phyloP scores from a whole-genome alignment of 2,329 filamentous ascomycete species.

The Sporothrix euskadiensis region DNA sequence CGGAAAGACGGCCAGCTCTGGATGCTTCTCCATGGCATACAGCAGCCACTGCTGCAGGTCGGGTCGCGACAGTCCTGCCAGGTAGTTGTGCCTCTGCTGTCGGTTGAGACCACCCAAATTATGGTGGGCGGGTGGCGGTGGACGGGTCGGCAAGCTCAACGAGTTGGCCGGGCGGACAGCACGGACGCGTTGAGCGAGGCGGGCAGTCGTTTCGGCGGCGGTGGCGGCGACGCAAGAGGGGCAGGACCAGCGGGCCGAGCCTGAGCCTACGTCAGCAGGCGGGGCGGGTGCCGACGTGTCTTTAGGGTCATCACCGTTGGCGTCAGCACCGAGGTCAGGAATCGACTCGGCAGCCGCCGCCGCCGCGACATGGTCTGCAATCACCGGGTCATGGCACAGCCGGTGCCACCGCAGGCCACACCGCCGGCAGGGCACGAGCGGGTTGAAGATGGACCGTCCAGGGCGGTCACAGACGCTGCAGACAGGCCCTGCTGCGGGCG shows the following conservation, averaged over 20 bases:
- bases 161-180: not conserved
- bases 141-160: not conserved
- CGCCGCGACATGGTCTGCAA: conserved; percentile 56
- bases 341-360: conserved; percentile 45
- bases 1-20: conserved; percentile 66
- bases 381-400: conserved; percentile 74
- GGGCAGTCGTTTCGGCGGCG: not conserved
- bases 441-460: conserved; percentile 51
- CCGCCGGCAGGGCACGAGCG: conserved; percentile 82
- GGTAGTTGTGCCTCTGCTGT: conserved; percentile 60
- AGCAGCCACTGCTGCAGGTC: conserved; percentile 66
- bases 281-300: conserved; percentile 12
- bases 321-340: conserved; percentile 59
- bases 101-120: conserved; percentile 39
- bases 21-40: conserved; percentile 60
- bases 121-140: not conserved
- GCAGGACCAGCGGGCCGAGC: not conserved
- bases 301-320: conserved; percentile 26
- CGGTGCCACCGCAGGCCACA: conserved; percentile 82
- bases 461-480: conserved; percentile 4
- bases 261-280: no score
- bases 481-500: not conserved
- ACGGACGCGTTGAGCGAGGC: not conserved
- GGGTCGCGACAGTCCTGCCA: conserved; percentile 60
- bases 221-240: not conserved